Evolutionary conservation across 116 monocot species (phyloP).

Genomic region (Posidonia oceanica): DNA sequence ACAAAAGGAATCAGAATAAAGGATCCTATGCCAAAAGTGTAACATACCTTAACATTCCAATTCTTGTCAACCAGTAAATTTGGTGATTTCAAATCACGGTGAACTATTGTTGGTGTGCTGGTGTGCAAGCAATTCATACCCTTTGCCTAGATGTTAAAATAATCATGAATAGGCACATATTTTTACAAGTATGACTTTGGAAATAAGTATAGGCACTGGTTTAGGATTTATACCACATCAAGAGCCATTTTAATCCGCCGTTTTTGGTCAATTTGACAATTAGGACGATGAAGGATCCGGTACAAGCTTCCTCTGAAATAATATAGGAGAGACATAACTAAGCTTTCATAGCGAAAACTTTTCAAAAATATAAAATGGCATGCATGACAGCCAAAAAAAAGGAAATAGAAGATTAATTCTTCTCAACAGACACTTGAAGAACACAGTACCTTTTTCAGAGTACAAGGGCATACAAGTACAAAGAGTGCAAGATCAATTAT

Average conservation of each 20-base stretch:
- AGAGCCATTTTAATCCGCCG: conserved; percentile 97
- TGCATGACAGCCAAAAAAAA: not conserved
- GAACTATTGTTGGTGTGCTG: conserved; percentile 92
- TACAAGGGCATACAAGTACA: no score
- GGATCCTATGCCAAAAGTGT: not conserved
- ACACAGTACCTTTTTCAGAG: no score
- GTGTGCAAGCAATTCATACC: conserved; percentile 97
- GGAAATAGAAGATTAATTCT: not conserved
- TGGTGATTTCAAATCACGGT: conserved; percentile 97
- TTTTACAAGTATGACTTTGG: not conserved
- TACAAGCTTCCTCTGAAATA: conserved; percentile 92
- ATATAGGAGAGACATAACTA: conserved; percentile 1
- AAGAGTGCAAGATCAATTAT: no score
- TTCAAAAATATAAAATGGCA: not conserved
- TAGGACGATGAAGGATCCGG: conserved; percentile 90
- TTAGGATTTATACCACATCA: conserved; percentile 57
- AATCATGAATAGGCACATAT: not conserved
- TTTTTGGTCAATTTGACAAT: conserved; percentile 95
- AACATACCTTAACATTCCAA: conserved; percentile 92
- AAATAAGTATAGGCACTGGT: not conserved
- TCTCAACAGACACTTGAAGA: not conserved
- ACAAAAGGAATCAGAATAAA: not conserved
- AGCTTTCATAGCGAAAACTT: not conserved
- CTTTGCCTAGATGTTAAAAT: conserved; percentile 48
- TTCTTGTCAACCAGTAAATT: conserved; percentile 95